phyloP scores from a whole-genome alignment of 176 grass and related monocot species.

The maize (Zea mays) region DNA sequence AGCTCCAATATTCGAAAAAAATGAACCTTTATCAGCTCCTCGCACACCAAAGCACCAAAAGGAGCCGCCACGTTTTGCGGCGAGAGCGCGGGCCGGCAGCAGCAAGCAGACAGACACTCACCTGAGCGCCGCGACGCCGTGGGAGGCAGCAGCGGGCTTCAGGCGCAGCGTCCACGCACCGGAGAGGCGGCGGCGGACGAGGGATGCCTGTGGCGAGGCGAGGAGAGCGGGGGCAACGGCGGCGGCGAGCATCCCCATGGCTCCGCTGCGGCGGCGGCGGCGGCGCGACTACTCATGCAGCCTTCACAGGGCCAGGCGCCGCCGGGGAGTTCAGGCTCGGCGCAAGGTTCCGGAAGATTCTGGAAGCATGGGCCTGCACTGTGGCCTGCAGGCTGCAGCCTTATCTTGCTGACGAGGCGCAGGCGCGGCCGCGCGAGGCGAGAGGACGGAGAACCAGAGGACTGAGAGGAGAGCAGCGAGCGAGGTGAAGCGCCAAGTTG shows the following conservation, averaged over 20 bases:
- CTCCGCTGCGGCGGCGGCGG: slow-evolving; percentile 32
- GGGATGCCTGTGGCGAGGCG: slow-evolving; percentile 23
- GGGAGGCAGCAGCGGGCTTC: slow-evolving; percentile 17
- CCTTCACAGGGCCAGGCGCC: background rate
- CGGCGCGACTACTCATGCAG: slow-evolving; percentile 73
- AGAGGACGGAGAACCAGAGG: background rate
- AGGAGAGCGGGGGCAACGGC: slow-evolving; percentile 28
- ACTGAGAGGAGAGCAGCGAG: background rate
- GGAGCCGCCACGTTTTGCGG: background rate
- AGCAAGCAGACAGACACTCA: slow-evolving; percentile 16
- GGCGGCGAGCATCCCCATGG: slow-evolving; percentile 58
- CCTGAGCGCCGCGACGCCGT: slow-evolving; percentile 40
- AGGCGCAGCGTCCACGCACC: slow-evolving; percentile 30
- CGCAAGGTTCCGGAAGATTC: slow-evolving; percentile 31
- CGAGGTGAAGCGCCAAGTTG: slow-evolving; percentile 19
- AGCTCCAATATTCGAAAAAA: background rate
- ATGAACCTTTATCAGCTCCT: background rate
- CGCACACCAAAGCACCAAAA: background rate
- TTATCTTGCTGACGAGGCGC: slow-evolving; percentile 48
- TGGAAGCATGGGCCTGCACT: slow-evolving; percentile 1
- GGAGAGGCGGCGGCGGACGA: background rate
- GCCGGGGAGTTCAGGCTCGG: slow-evolving; percentile 2
- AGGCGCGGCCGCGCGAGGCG: background rate
- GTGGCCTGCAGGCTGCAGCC: background rate
- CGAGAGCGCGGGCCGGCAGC: background rate